phyloP scores from a whole-genome alignment of 495 filamentous ascomycete species.

The Thermothielavioides terrestris region DNA sequence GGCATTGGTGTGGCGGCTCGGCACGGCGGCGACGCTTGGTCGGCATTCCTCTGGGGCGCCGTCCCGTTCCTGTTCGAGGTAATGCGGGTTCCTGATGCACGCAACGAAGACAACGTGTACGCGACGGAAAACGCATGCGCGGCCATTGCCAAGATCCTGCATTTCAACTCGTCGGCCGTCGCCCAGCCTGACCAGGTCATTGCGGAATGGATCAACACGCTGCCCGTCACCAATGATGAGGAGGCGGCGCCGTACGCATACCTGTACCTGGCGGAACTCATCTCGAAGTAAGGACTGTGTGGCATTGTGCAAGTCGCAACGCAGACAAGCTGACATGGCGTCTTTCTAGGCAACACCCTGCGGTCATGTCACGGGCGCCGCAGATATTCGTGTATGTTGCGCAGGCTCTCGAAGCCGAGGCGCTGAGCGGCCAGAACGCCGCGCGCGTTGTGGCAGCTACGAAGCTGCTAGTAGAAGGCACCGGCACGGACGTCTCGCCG shows the following conservation, averaged over 20 bases:
- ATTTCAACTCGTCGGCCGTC: slow-evolving; percentile 72
- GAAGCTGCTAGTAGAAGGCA: slow-evolving; percentile 60
- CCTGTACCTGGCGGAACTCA: slow-evolving; percentile 79
- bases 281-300: slow-evolving; percentile 97
- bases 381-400: slow-evolving; percentile 76
- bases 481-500: slow-evolving; percentile 60
- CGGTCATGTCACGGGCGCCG: slow-evolving; percentile 61
- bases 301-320: too few species aligned
- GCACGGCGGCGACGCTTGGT: slow-evolving; percentile 77
- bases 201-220: slow-evolving; percentile 73
- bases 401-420: slow-evolving; percentile 83
- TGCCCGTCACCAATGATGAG: slow-evolving; percentile 91
- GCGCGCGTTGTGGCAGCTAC: slow-evolving; percentile 61
- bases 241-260: slow-evolving; percentile 97
- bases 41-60: slow-evolving; percentile 69
- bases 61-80: slow-evolving; percentile 77
- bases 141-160: slow-evolving; percentile 91
- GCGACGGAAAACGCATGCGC: slow-evolving; percentile 95
- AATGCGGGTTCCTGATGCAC: slow-evolving; percentile 66
- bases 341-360: slow-evolving; percentile 70
- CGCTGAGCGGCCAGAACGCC: slow-evolving; percentile 73
- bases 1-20: slow-evolving; percentile 94
- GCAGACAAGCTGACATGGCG: slow-evolving; percentile 32
- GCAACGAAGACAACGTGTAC: slow-evolving; percentile 89
- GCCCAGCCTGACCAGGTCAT: slow-evolving; percentile 63